Conservation (phyloP, 257 asterid species). For the Przewalskia tangutica region DNA sequence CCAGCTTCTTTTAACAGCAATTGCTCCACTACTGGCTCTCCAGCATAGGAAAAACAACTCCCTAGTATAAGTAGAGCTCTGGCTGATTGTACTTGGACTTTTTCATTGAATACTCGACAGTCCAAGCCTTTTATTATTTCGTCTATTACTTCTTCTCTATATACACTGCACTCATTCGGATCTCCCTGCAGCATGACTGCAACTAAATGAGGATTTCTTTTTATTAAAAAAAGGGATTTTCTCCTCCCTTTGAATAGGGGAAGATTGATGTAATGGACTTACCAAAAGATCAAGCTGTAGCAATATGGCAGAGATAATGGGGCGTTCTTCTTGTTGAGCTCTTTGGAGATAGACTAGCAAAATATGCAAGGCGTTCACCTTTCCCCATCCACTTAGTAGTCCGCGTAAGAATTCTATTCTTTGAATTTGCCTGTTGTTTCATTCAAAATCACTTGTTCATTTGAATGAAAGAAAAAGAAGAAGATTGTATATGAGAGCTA, state of each 20-base stretch:
- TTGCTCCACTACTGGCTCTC: conserved; percentile 47
- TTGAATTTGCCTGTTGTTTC: conserved; percentile 35
- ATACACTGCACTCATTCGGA: conserved; percentile 38
- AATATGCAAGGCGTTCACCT: conserved; percentile 49
- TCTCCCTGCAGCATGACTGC: conserved; percentile 42
- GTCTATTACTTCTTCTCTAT: conserved; percentile 71
- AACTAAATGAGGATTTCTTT: conserved; percentile 4
- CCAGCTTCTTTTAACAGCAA: conserved; percentile 63
- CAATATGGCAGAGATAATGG: conserved; percentile 47
- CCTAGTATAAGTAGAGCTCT: conserved; percentile 56
- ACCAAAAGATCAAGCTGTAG: conserved; percentile 77
- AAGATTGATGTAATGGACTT: conserved; percentile 1
- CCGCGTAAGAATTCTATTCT: conserved; percentile 34
- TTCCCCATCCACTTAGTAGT: conserved; percentile 45
- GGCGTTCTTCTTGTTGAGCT: conserved; percentile 52
- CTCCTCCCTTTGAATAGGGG: not conserved
- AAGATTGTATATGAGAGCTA: not conserved
- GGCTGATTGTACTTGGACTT: conserved; percentile 45
- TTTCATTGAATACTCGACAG: conserved; percentile 39
- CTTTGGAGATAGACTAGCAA: conserved; percentile 47
- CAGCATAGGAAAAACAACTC: conserved; percentile 66
- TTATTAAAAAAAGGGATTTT: not conserved
- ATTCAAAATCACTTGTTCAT: not conserved
- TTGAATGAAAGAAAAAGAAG: not conserved
- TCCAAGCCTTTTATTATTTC: conserved; percentile 45